These are phyloP conservation scores for Botrytis elliptica DNA, from an alignment of 2,329 filamentous ascomycete species.

Conservation along the genomic window DNA sequence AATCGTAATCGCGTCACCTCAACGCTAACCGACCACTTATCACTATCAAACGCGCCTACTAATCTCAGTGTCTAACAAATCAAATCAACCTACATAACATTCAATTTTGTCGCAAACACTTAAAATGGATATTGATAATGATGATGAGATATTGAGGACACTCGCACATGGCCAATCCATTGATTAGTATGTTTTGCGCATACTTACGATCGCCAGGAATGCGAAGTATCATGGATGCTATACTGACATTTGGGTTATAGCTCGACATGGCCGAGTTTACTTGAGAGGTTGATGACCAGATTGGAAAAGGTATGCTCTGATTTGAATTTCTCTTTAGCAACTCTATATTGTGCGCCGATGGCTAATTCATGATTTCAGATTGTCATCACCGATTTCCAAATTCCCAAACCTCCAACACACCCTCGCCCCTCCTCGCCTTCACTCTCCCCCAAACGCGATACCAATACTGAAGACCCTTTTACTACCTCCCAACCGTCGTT, in stretches of 20 bases:
- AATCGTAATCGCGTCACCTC: conserved; percentile 7
- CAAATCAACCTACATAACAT: conserved; percentile 19
- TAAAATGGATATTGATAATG: conserved; percentile 56
- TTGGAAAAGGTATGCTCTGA: conserved; percentile 38
- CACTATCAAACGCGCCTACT: conserved; percentile 6
- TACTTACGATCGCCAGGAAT: neutral
- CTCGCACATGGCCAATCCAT: conserved; percentile 54
- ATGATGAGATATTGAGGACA: conserved; percentile 43
- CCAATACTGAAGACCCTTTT: conserved; percentile 46
- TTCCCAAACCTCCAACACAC: conserved; percentile 41
- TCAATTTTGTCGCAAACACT: conserved; percentile 32
- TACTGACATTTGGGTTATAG: conserved; percentile 34
- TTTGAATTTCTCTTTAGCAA: no score
- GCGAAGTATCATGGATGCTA: neutral
- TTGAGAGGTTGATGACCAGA: conserved; percentile 41
- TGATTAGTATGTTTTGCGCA: conserved; percentile 50
- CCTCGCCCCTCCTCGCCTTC: conserved; percentile 44
- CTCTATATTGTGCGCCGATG: neutral
- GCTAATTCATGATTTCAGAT: conserved; percentile 24
- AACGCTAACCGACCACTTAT: neutral
- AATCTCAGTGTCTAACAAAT: neutral
- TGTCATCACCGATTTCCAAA: conserved; percentile 64
- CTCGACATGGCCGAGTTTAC: conserved; percentile 43
- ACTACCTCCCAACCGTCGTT: neutral
- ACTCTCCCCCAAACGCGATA: conserved; percentile 46